Evolutionary conservation across 2,329 filamentous ascomycete species (phyloP), one percentile per base, ranked within the genome.

Genomic region (Dactylellina cionopaga): DNA sequence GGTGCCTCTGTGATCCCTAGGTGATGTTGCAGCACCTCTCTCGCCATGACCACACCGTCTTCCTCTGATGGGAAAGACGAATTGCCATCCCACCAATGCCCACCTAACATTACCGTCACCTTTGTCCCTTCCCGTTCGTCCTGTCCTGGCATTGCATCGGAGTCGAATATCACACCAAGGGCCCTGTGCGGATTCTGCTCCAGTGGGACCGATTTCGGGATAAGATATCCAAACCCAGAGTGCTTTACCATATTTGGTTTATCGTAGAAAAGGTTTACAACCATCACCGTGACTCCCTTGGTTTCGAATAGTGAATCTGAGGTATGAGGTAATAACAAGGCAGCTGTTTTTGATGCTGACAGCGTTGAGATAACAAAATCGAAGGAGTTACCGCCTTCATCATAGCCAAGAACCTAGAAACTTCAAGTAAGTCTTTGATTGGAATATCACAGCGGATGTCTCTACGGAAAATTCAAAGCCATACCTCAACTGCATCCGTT

Each of bases 111-210:
- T 76, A 98, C 91, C 13, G 94, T 96, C 58, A 98, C 81, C 80
- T 96, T 96, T 11, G 92, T 96, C 22, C 91, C 92, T 0, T 80
- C 3, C 22, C 59, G 37, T 44, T 65, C 52, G 17, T 73, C 69
- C 33, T 59, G 71, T 35, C 54, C 54, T 27, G 65, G 78, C n/a
- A 83, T 81, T 15, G 86, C 85, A 74, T 92, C 88, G 1, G 89
- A 91, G 80, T 96, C 92, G 80, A 98, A 98, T 71, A 98, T 90
- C 56, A 98, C 93, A 74, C 95, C 95, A 4, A 99, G 87, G 0
- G 90, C 91, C 73, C 88, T 86, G 79, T 96, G 91, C 0, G 91
- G 90, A 79, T 96, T 96, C 75, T 92, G 84, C 35, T 87, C 86
- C 49, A 85, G 83, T 2, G 89, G 85, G 0, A 91, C 84, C 13